A percentile compares a stretch with the other conserved stretches of the same genome.
These are phyloP conservation scores for Tricholoma bakamatsutake DNA, from an alignment of 768 basidiomycete genomes.

Conservation along the genomic window DNA sequence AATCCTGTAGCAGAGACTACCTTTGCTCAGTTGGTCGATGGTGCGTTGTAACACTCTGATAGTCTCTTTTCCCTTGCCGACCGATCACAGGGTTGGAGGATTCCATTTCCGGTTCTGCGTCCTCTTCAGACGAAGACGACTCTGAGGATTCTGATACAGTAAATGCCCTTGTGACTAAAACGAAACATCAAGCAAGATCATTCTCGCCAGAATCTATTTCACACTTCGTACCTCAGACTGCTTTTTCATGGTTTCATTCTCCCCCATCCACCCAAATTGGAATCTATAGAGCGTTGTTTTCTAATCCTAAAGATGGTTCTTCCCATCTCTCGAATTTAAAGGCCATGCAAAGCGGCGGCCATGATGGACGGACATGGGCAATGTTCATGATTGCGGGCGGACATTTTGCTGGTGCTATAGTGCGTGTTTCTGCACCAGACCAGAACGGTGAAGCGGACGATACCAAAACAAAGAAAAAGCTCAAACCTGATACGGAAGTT, in stretches of 20 bases:
- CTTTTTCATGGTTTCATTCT: constrained; percentile 88
- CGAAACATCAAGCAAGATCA: constrained; percentile 41
- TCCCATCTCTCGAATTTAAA: constrained; percentile 56
- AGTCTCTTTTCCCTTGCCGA: background rate
- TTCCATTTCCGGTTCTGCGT: constrained; percentile 90
- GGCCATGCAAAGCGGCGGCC: constrained; percentile 51
- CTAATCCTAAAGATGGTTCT: constrained; percentile 36
- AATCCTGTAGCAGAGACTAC: constrained; percentile 59
- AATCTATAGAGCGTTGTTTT: constrained; percentile 74
- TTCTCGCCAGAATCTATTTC: constrained; percentile 34
- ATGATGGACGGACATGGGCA: constrained; percentile 75
- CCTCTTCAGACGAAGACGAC: constrained; percentile 52
- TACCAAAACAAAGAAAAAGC: constrained; percentile 43
- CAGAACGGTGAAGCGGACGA: constrained; percentile 39
- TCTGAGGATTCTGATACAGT: constrained; percentile 63
- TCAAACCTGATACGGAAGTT: constrained; percentile 73
- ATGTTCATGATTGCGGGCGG: constrained; percentile 97
- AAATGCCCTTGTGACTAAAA: constrained; percentile 57
- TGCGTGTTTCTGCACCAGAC: constrained; percentile 54
- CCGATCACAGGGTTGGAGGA: constrained; percentile 59
- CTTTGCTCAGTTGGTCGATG: constrained; percentile 77
- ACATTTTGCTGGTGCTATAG: constrained; percentile 93
- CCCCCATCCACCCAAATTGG: constrained; percentile 86
- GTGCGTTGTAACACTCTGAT: constrained; percentile 34
- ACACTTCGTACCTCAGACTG: constrained; percentile 42